Evolutionary conservation across 2,329 filamentous ascomycete genomes (phyloP).

Genomic region (Colletotrichum brevisporum): DNA sequence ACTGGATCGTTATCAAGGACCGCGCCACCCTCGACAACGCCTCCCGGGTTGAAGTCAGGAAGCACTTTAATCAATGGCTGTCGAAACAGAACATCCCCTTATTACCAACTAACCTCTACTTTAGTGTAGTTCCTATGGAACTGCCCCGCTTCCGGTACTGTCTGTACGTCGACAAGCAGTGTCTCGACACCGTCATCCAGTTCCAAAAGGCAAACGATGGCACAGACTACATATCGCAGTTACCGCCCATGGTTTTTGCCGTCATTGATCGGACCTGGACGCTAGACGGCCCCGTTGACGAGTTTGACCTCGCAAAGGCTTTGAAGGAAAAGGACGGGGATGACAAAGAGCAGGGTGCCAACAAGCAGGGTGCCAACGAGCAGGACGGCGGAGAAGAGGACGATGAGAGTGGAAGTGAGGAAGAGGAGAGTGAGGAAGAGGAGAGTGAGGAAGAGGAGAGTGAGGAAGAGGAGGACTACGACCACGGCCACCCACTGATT

Average conservation of each 20-base stretch:
- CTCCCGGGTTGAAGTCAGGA: constrained; percentile 2
- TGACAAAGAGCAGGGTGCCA: background rate
- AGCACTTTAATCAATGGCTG: background rate
- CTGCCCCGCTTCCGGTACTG: constrained; percentile 21
- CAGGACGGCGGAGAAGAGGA: background rate
- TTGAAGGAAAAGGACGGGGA: constrained; percentile 1
- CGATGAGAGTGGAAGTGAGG: background rate
- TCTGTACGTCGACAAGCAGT: constrained; percentile 20
- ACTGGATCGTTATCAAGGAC: constrained; percentile 34
- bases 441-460: too few relatives aligned
- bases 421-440: constrained; percentile 8
- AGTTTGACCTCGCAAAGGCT: background rate
- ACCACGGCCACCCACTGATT: background rate
- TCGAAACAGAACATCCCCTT: background rate
- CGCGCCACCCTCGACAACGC: constrained; percentile 17
- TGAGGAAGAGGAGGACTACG: constrained; percentile 4
- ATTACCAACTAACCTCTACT: background rate
- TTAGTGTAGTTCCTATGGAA: background rate
- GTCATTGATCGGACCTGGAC: constrained; percentile 12
- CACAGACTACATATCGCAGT: background rate
- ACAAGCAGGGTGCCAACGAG: background rate
- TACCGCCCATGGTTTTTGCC: constrained; percentile 3
- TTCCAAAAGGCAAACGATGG: constrained; percentile 18
- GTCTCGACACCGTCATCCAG: constrained; percentile 6
- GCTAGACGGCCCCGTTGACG: background rate